phyloP scores from a whole-genome alignment of 371 early-diverging fungal genomes.

The Apophysomyces variabilis region DNA sequence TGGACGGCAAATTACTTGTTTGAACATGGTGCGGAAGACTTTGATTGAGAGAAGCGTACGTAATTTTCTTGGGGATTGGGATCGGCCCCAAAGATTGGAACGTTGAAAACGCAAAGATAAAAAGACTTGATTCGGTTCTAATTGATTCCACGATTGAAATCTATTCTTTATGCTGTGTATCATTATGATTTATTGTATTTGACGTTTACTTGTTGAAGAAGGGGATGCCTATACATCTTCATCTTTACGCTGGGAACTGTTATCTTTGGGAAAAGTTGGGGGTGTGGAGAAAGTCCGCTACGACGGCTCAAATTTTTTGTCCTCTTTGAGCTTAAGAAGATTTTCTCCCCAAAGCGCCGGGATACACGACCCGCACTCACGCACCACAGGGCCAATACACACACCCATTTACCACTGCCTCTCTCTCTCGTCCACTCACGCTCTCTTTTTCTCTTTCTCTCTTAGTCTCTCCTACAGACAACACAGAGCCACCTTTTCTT shows the following conservation, averaged over 20 bases:
- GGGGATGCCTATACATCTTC: too few relatives aligned
- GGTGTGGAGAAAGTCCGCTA: neutral
- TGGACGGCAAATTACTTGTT: constrained; percentile 96
- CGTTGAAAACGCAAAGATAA: neutral
- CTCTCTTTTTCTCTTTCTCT: too few relatives aligned
- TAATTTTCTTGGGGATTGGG: constrained; percentile 14
- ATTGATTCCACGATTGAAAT: too few relatives aligned
- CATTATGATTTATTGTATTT: neutral
- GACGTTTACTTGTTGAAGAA: neutral
- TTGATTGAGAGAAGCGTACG: constrained; percentile 21
- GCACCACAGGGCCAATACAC: too few relatives aligned
- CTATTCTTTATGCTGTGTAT: neutral
- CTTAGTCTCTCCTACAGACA: too few relatives aligned
- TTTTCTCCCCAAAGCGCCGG: constrained; percentile 14
- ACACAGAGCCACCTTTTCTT: neutral
- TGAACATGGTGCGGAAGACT: constrained; percentile 68
- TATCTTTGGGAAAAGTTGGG: neutral
- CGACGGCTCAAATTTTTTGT: constrained; percentile 2
- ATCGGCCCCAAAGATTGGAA: constrained; percentile 16
- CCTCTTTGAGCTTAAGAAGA: neutral
- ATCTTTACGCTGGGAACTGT: too few relatives aligned
- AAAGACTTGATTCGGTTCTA: neutral
- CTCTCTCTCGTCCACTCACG: too few relatives aligned
- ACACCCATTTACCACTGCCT: too few relatives aligned
- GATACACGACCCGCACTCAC: neutral